Evolutionary conservation across 2,329 filamentous ascomycete genomes (phyloP).

Genomic region (Aspergillus sp.): DNA sequence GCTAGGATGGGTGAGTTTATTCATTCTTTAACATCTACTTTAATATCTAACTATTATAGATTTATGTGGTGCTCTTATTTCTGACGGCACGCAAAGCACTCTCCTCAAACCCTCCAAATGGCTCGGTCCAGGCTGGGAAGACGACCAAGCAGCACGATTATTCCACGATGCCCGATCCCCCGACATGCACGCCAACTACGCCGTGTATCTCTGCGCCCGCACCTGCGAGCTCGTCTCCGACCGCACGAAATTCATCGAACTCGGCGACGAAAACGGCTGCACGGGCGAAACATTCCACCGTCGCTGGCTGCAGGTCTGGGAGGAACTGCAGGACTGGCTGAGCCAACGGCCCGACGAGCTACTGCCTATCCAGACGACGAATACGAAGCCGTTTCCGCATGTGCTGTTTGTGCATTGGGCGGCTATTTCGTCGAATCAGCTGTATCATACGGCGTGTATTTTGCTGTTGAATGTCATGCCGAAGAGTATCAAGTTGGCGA

Average conservation of each 20-base stretch:
- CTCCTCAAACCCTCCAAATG: constrained; percentile 48
- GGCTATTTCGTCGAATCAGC: constrained; percentile 54
- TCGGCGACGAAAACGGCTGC: constrained; percentile 44
- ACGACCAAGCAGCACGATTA: constrained; percentile 32
- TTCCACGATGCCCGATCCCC: constrained; percentile 34
- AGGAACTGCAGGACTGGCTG: constrained; percentile 48
- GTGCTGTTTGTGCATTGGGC: constrained; percentile 52
- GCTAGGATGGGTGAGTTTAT: constrained; percentile 47
- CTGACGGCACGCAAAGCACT: constrained; percentile 44
- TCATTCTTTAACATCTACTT: neutral
- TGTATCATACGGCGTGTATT: constrained; percentile 54
- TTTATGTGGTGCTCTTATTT: constrained; percentile 53
- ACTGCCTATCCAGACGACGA: constrained; percentile 41
- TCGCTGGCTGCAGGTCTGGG: constrained; percentile 48
- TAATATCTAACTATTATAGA: constrained; percentile 30
- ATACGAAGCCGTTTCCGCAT: constrained; percentile 45
- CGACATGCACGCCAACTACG: constrained; percentile 57
- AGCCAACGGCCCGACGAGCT: constrained; percentile 45
- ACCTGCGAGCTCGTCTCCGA: constrained; percentile 49
- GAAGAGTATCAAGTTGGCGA: constrained; percentile 19
- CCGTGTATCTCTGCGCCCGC: constrained; percentile 53
- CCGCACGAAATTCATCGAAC: constrained; percentile 45
- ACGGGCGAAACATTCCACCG: constrained; percentile 35
- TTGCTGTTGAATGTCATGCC: constrained; percentile 47
- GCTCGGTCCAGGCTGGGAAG: constrained; percentile 38